Evolutionary conservation across 2,329 filamentous ascomycete genomes (phyloP), one percentile per base, ranked within the genome.

Genomic region (Diaporthe ampelina): DNA sequence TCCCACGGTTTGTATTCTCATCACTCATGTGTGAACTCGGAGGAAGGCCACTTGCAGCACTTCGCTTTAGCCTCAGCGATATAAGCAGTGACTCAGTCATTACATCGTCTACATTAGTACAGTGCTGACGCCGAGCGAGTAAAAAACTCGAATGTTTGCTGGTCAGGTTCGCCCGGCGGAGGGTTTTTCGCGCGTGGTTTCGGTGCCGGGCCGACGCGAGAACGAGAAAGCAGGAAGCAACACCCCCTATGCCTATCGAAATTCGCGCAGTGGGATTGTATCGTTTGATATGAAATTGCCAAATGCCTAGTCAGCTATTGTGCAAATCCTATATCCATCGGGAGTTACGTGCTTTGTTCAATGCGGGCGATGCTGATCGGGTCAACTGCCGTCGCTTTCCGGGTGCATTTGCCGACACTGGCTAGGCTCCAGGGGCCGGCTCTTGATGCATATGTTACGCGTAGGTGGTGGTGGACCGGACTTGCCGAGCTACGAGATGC

Each of bases 331-430:
- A 19, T 65, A 29, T 11, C 19, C 21, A 29, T 35, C 21, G 21
- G 19, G 15, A 29, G 45, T 37, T 13, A 37, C 52, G 45, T 26
- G 29, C 10, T 19, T 19, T 32, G 59, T 43, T n/a, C 11, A 29
- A 63, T 26, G 26, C 45, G 17, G 10, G 24, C 15, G 37, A 52
- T 67, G 21, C 29, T 26, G 56, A 26, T 26, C n/a, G 56, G 43
- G n/a, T 58, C 57, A 35, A 71, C 43, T 40, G 21, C 32, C 26
- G 48, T 54, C 57, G 15, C 37, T 72, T 72, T 72, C 70, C 70
- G 70, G 70, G 70, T 72, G 70, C 59, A 52, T 63, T 63, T 72
- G 57, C 70, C 70, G 70, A 72, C n/a, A 43, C 5, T n/a, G n/a
- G 48, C 48, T 50, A n/a, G 48, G 48, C 48, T 15, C 17, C 9